Evolutionary conservation across 2,329 filamentous ascomycete genomes (phyloP).

Genomic region (Didymella pomorum): DNA sequence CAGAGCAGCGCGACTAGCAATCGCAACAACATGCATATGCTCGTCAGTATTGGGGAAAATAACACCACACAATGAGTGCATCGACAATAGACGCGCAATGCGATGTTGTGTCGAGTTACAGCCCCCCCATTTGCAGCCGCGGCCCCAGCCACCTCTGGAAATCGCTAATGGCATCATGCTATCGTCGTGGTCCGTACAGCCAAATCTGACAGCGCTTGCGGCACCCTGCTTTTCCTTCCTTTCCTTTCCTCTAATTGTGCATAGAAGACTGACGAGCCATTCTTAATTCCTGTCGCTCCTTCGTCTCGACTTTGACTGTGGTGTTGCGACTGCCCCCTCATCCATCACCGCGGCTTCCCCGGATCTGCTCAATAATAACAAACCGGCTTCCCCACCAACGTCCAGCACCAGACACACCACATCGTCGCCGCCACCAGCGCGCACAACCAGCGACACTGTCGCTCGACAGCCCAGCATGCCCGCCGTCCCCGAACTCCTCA

Average conservation of each 20-base stretch:
- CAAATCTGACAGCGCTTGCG: slow-evolving; percentile 27
- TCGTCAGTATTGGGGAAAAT: neutral
- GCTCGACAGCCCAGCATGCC: slow-evolving; percentile 35
- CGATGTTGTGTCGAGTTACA: slow-evolving; percentile 22
- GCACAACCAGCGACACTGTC: slow-evolving; percentile 21
- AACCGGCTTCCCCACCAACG: slow-evolving; percentile 29
- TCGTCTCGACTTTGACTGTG: slow-evolving; percentile 18
- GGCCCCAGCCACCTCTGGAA: slow-evolving; percentile 39
- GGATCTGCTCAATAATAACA: slow-evolving; percentile 20
- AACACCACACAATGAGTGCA: neutral
- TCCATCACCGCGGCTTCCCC: slow-evolving; percentile 34
- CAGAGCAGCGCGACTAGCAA: neutral
- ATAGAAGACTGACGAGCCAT: slow-evolving; percentile 11
- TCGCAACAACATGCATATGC: neutral
- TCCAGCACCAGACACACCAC: slow-evolving; percentile 19
- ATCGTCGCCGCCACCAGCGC: slow-evolving; percentile 13
- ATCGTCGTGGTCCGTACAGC: slow-evolving; percentile 27
- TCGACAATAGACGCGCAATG: slow-evolving; percentile 22
- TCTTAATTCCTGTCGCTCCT: slow-evolving; percentile 7
- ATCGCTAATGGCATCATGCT: slow-evolving; percentile 42
- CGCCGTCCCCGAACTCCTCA: slow-evolving; percentile 32
- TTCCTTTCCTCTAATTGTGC: slow-evolving; percentile 7
- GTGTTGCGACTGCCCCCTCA: slow-evolving; percentile 26
- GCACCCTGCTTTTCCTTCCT: slow-evolving; percentile 18
- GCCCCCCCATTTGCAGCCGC: slow-evolving; percentile 33